Evolutionary conservation across 805 yeast species (phyloP).

Genomic region (Yamadazyma philogaea): DNA sequence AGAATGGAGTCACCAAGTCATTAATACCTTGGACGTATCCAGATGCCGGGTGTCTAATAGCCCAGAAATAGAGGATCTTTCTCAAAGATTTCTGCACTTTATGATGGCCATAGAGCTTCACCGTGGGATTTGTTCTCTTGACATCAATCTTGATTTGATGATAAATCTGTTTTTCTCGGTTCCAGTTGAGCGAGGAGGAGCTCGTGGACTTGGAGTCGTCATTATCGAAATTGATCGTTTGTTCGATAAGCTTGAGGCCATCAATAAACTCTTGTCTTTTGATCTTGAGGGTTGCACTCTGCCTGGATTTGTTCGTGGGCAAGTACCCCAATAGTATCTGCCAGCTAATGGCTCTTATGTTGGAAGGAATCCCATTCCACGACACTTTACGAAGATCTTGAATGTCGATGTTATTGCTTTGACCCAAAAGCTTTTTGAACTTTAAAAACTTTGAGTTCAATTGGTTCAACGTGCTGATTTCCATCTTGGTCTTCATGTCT

Average conservation of each 20-base stretch:
- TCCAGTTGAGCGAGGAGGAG: slow-evolving; percentile 11
- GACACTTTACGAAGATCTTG: slow-evolving; percentile 71
- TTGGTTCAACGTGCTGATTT: slow-evolving; percentile 56
- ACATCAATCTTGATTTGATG: slow-evolving; percentile 95
- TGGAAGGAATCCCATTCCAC: slow-evolving; percentile 92
- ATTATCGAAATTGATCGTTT: slow-evolving; percentile 44
- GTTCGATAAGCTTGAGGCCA: slow-evolving; percentile 55
- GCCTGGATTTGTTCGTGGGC: slow-evolving; percentile 79
- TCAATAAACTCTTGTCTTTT: slow-evolving; percentile 84
- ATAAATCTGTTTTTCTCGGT: slow-evolving; percentile 62
- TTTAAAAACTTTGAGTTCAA: slow-evolving; percentile 59
- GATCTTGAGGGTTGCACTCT: slow-evolving; percentile 63
- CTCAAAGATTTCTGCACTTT: slow-evolving; percentile 78
- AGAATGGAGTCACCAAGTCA: slow-evolving; percentile 90
- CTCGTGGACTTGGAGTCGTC: slow-evolving; percentile 19
- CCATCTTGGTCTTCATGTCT: slow-evolving; percentile 39
- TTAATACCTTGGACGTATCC: slow-evolving; percentile 98
- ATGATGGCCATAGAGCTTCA: slow-evolving; percentile 64
- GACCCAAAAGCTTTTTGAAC: slow-evolving; percentile 59
- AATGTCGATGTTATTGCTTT: slow-evolving; percentile 55
- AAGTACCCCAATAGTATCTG: slow-evolving; percentile 84
- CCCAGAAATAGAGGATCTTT: slow-evolving; percentile 86
- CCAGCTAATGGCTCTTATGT: slow-evolving; percentile 83
- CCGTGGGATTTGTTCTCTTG: slow-evolving; percentile 87
- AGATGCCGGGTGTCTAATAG: slow-evolving; percentile 93